Base-by-base conservation (phyloP, 345 rosid species). In the Pseudoturritis turrita region DNA sequence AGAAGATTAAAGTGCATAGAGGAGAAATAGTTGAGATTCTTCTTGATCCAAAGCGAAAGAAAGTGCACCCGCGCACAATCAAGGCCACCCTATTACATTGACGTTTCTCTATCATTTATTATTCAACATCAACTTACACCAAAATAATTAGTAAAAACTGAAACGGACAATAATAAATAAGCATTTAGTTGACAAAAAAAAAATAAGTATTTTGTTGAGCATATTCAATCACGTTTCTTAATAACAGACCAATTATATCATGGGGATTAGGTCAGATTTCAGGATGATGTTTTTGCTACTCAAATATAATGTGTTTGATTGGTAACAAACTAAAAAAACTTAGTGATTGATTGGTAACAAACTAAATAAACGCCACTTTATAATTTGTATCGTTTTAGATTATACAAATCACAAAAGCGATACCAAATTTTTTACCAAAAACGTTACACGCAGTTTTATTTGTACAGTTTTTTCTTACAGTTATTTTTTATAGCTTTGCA, bases 101-200 rank as follows among this genome's bases (percentile, higher is more conserved):
- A 41, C 53, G 31, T 19, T 55, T 43, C 3, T 33, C 31, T 4
- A 37, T 23, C 13, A 4, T 23, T 57, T 70, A 6, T 17, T 4
- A 60, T 71, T 9, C 31, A 17, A 53, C 17, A n/a, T 22, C 63
- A 53, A 62, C 39, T 62, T 54, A 54, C 63, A 62, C 55, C 53
- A 51, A 51, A 63, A 35, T 17, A 63, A 54, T 62, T 5, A 40
- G 45, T 49, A 17, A 47, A n/a, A 37, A 37, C 8, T 45, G 13
- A 35, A 37, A 46, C 59, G 2, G 40, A 13, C 29, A 58, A 58
- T 19, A 35, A n/a, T n/a, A n/a, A 46, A 35, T 36, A 22, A 17
- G 17, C 46, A 12, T 25, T 59, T 50, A 19, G 57, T 5, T 51
- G 10, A n/a, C n/a, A n/a, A n/a, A n/a, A n/a, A n/a, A n/a, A n/a